Conservation (phyloP, 2,329 filamentous ascomycete species). For the Colletotrichum graminicola region DNA sequence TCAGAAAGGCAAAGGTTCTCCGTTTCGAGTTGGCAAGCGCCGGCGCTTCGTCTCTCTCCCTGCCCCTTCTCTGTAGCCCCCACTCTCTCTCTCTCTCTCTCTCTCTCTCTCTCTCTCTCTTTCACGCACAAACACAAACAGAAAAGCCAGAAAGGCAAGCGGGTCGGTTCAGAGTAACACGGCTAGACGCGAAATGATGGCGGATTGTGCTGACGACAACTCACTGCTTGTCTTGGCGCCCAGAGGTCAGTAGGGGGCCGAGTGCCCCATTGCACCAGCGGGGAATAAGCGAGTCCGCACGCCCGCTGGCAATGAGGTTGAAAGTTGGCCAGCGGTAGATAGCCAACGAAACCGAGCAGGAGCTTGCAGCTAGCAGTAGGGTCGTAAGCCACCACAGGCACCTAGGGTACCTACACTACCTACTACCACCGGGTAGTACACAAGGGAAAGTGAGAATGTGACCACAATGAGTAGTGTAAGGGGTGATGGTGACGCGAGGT, state of each 20-base stretch:
- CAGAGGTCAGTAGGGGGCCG: background rate
- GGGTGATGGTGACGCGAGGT: background rate
- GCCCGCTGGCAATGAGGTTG: conserved; percentile 21
- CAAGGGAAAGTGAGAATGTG: no score
- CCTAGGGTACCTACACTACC: no score
- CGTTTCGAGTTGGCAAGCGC: conserved; percentile 18
- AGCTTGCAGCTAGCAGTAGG: background rate
- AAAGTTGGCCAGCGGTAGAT: background rate
- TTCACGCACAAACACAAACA: background rate
- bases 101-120: background rate
- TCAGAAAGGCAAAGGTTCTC: background rate
- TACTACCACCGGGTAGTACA: no score
- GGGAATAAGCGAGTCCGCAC: conserved; percentile 23
- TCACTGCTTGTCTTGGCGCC: conserved; percentile 30
- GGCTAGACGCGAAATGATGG: conserved; percentile 26
- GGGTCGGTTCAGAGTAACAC: conserved; percentile 12
- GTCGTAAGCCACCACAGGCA: no score
- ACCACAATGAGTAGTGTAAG: no score
- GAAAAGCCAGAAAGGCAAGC: background rate
- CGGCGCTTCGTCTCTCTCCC: background rate
- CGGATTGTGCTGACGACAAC: conserved; percentile 33
- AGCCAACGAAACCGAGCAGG: conserved; percentile 17
- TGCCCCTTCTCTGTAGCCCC: no score
- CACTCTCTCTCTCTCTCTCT: background rate
- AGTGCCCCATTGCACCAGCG: background rate